A percentile compares a stretch with the other conserved stretches of the same genome.
These are phyloP conservation scores for Candolleomyces eurysporus DNA, from an alignment of 768 basidiomycete species.

Conservation along the genomic window DNA sequence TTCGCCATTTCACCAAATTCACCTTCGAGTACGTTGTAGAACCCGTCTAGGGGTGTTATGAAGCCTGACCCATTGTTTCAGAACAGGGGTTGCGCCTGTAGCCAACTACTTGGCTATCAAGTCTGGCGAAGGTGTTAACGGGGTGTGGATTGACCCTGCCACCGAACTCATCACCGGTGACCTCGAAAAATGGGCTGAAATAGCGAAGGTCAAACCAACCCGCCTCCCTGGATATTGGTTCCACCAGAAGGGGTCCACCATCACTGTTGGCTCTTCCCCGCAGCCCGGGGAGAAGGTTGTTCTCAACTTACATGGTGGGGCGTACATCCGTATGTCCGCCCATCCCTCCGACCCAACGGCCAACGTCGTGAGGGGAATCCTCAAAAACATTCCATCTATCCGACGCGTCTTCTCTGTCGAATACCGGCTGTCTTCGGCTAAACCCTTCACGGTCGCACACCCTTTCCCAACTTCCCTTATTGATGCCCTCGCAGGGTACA, in stretches of 20 bases:
- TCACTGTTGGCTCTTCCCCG: conserved; percentile 35
- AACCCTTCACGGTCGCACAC: conserved; percentile 40
- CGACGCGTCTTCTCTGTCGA: conserved; percentile 60
- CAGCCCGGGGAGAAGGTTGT: conserved; percentile 53
- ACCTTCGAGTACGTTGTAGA: not conserved
- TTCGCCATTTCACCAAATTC: conserved; percentile 25
- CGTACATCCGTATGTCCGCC: conserved; percentile 51
- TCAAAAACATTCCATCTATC: conserved; percentile 44
- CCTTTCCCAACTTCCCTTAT: conserved; percentile 77
- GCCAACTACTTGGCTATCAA: conserved; percentile 43
- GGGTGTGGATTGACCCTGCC: conserved; percentile 47
- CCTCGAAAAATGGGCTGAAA: conserved; percentile 37
- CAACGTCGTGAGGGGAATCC: conserved; percentile 42
- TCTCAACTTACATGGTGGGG: conserved; percentile 67
- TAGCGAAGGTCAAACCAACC: conserved; percentile 37
- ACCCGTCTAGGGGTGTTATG: not conserved
- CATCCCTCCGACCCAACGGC: conserved; percentile 52
- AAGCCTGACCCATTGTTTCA: conserved; percentile 13
- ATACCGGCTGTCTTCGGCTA: conserved; percentile 61
- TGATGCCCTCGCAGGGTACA: conserved; percentile 73
- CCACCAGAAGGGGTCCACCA: conserved; percentile 37
- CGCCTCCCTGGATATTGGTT: conserved; percentile 60
- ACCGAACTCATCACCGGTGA: conserved; percentile 43
- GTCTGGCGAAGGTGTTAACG: conserved; percentile 39
- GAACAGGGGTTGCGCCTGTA: conserved; percentile 29